A percentile compares a stretch with the other conserved stretches of the same genome.
Conservation (phyloP, 345 rosid species). For the Carallia pectinifolia region DNA sequence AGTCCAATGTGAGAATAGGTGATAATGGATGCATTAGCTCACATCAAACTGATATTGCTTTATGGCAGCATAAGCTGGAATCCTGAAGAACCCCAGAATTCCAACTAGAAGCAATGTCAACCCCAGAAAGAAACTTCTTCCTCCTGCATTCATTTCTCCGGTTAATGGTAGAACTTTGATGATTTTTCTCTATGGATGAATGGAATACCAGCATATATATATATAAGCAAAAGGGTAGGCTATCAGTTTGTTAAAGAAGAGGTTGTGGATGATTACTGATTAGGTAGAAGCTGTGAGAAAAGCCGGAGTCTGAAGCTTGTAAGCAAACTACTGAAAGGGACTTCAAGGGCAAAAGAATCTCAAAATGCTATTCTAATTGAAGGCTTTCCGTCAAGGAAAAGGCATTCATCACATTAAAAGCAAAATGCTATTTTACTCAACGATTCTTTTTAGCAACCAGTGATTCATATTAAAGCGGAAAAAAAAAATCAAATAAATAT, state of each 20-base stretch:
- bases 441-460: neutral
- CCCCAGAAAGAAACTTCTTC: neutral
- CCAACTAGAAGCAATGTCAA: neutral
- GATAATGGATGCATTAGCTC: neutral
- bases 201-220: neutral
- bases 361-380: conserved; percentile 2
- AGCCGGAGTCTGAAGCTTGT: conserved; percentile 30
- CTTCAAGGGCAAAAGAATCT: conserved; percentile 29
- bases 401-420: conserved; percentile 3
- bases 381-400: conserved; percentile 31
- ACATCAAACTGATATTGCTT: conserved; percentile 50
- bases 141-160: neutral
- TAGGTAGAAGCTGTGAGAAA: conserved; percentile 1
- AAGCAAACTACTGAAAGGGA: conserved; percentile 49
- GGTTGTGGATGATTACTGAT: neutral
- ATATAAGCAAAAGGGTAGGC: neutral
- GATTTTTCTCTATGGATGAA: neutral
- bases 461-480: too few species aligned
- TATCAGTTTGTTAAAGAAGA: neutral
- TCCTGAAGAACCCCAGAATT: conserved; percentile 25
- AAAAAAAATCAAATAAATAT: too few species aligned
- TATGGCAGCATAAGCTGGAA: conserved; percentile 33
- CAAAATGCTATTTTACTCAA: neutral
- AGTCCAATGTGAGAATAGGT: neutral
- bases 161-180: neutral